A percentile compares a stretch with the other conserved stretches of the same genome.
Conservation (phyloP, 768 basidiomycete species). For the Boletus pseudo-olivaceus region DNA sequence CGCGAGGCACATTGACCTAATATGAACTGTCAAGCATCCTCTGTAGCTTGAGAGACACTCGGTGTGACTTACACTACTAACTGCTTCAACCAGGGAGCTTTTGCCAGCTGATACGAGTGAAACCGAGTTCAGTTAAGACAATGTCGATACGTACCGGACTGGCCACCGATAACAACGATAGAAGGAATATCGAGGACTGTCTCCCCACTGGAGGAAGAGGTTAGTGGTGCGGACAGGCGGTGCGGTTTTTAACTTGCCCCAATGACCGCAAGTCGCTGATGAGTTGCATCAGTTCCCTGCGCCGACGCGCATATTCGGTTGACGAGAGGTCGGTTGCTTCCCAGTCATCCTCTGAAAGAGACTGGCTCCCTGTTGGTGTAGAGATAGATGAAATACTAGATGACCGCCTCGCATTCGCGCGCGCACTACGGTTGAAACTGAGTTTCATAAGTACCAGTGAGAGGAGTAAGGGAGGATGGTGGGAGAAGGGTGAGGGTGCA, state of each 20-base stretch:
- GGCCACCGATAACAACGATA: constrained; percentile 53
- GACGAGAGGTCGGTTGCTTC: constrained; percentile 24
- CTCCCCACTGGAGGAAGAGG: constrained; percentile 30
- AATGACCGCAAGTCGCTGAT: constrained; percentile 37
- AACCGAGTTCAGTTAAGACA: neutral
- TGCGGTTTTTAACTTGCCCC: constrained; percentile 30
- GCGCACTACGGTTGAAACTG: neutral
- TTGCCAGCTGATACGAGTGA: constrained; percentile 45
- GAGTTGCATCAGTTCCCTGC: constrained; percentile 39
- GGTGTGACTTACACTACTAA: constrained; percentile 43
- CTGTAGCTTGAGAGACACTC: neutral
- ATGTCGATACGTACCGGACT: constrained; percentile 41
- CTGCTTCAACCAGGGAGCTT: constrained; percentile 57
- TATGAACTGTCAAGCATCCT: neutral
- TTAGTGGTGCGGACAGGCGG: neutral
- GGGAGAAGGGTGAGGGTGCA: neutral
- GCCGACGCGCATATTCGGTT: constrained; percentile 38
- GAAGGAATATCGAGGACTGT: constrained; percentile 44
- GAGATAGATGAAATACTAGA: neutral
- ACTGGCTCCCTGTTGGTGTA: neutral
- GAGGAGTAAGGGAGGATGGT: neutral
- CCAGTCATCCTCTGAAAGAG: constrained; percentile 13
- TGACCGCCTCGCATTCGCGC: neutral
- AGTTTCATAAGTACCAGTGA: constrained; percentile 3
- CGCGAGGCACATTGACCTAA: constrained; percentile 59